Percentiles rank a stretch among this genome's conserved stretches.
These are phyloP conservation scores for Hypoxylon sp. DNA, from an alignment of 2,329 filamentous ascomycete genomes.

Conservation along the genomic window DNA sequence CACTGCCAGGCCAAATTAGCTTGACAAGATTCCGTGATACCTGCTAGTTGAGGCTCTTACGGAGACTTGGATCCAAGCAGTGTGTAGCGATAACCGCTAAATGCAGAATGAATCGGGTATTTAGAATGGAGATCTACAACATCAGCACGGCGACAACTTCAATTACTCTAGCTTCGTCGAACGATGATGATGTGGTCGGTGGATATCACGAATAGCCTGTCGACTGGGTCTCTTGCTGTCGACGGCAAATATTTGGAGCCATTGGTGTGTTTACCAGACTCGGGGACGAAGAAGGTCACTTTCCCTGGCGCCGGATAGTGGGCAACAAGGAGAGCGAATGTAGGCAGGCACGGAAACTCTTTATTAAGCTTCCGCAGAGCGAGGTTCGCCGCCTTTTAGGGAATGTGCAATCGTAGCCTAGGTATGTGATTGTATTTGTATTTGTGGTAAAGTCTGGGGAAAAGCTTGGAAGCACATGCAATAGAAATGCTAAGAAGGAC, in stretches of 20 bases:
- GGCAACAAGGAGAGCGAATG: slow-evolving; percentile 1
- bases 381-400: slow-evolving; percentile 10
- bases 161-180: slow-evolving; percentile 12
- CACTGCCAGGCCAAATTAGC: slow-evolving; percentile 15
- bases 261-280: slow-evolving; percentile 39
- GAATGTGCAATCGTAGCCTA: too few relatives aligned
- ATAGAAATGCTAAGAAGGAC: slow-evolving; percentile 17
- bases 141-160: slow-evolving; percentile 15
- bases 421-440: slow-evolving; percentile 14
- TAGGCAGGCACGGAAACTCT: slow-evolving; percentile 1
- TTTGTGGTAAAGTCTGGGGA: slow-evolving; percentile 32
- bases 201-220: slow-evolving; percentile 37
- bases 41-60: slow-evolving; percentile 15
- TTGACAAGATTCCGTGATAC: background rate
- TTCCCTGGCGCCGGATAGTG: slow-evolving; percentile 7
- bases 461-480: slow-evolving; percentile 29
- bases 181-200: slow-evolving; percentile 28
- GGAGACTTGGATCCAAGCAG: background rate
- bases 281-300: slow-evolving; percentile 16
- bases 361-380: slow-evolving; percentile 24
- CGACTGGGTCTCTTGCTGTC: slow-evolving; percentile 38
- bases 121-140: slow-evolving; percentile 13
- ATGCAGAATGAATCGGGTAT: background rate
- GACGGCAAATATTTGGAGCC: slow-evolving; percentile 35
- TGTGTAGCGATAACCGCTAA: background rate